A percentile compares a stretch with the other conserved stretches of the same genome.
phyloP scores from a whole-genome alignment of 2,329 filamentous ascomycete species.

The Fusarium albosuccineum region DNA sequence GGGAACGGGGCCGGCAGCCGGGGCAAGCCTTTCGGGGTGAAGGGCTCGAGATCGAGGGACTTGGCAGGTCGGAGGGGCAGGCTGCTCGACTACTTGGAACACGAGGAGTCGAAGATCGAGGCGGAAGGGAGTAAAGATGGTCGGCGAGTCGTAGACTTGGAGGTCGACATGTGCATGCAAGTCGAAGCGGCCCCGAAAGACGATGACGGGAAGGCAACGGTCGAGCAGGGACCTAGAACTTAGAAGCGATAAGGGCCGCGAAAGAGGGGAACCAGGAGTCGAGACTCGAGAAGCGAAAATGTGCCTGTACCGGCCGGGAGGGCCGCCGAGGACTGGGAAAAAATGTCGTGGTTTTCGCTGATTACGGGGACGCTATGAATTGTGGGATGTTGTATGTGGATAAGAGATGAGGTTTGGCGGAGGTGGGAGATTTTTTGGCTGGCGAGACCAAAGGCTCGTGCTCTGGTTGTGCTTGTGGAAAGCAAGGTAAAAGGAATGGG shows the following conservation, averaged over 20 bases:
- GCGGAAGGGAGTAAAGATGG: slow-evolving; percentile 22
- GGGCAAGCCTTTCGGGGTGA: slow-evolving; percentile 47
- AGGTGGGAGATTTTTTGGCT: slow-evolving; percentile 48
- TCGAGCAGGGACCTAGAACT: slow-evolving; percentile 19
- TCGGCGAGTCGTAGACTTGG: slow-evolving; percentile 37
- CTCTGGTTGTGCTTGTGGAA: slow-evolving; percentile 35
- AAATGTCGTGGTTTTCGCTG: slow-evolving; percentile 27
- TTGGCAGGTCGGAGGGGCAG: slow-evolving; percentile 28
- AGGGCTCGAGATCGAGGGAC: slow-evolving; percentile 29
- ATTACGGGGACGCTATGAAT: slow-evolving; percentile 32
- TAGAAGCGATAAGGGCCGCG: slow-evolving; percentile 27
- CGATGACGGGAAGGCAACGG: slow-evolving; percentile 22
- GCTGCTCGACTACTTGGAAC: slow-evolving; percentile 25
- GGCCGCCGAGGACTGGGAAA: slow-evolving; percentile 35
- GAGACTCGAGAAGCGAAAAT: slow-evolving; percentile 27
- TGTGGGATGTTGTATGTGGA: slow-evolving; percentile 36
- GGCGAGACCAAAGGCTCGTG: slow-evolving; percentile 30
- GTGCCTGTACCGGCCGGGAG: slow-evolving; percentile 37
- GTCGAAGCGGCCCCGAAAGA: slow-evolving; percentile 21
- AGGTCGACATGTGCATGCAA: slow-evolving; percentile 46
- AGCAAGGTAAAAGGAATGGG: slow-evolving; percentile 42
- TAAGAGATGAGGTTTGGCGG: slow-evolving; percentile 37
- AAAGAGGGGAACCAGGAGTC: slow-evolving; percentile 37
- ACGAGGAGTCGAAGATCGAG: slow-evolving; percentile 24
- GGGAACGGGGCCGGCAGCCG: slow-evolving; percentile 54